phyloP scores from a whole-genome alignment of 2,329 filamentous ascomycete species.

The Scedosporium aurantiacum region DNA sequence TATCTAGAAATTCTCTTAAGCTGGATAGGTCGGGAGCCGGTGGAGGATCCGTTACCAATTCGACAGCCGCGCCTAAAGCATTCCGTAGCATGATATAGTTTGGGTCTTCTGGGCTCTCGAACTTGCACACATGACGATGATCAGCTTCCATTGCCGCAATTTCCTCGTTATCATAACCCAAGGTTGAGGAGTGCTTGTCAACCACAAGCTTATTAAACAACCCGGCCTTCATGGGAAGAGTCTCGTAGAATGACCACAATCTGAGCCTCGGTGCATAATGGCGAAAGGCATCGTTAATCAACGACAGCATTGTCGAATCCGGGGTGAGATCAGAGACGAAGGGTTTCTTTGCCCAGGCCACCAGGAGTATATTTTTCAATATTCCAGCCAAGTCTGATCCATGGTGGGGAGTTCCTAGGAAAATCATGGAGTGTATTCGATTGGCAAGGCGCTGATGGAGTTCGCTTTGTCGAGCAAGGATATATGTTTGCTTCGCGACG shows the following conservation, averaged over 20 bases:
- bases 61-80: not conserved
- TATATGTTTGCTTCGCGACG: too few species aligned
- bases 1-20: too few species aligned
- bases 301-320: too few species aligned
- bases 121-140: conserved; percentile 1
- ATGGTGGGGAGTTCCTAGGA: conserved; percentile 30
- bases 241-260: not conserved
- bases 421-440: too few species aligned
- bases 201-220: not conserved
- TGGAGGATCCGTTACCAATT: too few species aligned
- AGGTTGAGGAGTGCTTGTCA: not conserved
- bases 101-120: not conserved
- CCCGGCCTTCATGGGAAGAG: not conserved
- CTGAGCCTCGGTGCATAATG: not conserved
- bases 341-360: too few species aligned
- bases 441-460: too few species aligned
- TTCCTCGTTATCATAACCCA: not conserved
- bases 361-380: too few species aligned
- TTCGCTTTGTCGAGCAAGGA: too few species aligned
- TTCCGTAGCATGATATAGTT: not conserved
- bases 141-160: not conserved
- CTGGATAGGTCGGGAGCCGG: too few species aligned
- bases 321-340: too few species aligned
- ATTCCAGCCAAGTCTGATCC: conserved; percentile 25
- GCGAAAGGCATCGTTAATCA: not conserved